phyloP scores from a whole-genome alignment of 176 grass and related monocot species.

The Alopecurus myosuroides region DNA sequence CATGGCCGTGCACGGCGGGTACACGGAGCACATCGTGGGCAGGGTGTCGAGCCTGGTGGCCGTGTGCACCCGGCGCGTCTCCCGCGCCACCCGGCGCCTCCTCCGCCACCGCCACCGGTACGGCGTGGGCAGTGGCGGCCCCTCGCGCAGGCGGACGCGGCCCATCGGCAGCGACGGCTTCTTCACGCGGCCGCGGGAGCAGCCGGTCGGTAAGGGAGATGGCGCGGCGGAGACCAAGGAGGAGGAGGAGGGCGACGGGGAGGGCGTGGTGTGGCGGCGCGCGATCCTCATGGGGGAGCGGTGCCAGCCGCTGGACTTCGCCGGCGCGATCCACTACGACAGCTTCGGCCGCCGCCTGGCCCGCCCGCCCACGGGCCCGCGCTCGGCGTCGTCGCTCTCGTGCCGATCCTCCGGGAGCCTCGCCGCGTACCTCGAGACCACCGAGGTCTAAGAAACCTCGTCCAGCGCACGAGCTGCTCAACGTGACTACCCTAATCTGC shows the following conservation, averaged over 20 bases:
- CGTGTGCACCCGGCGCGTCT: constrained; percentile 27
- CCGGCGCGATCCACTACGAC: constrained; percentile 67
- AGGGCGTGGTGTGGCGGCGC: constrained; percentile 18
- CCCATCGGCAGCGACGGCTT: neutral
- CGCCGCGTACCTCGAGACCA: constrained; percentile 6
- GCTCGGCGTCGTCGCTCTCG: constrained; percentile 16
- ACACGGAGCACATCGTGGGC: constrained; percentile 13
- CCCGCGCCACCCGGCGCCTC: constrained; percentile 43
- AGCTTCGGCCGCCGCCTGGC: constrained; percentile 43
- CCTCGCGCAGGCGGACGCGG: neutral
- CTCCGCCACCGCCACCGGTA: constrained; percentile 4
- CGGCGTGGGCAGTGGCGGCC: neutral
- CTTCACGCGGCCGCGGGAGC: neutral
- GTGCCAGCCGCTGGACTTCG: constrained; percentile 70
- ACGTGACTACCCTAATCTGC: neutral
- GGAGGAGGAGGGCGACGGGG: neutral
- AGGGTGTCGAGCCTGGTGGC: constrained; percentile 15
- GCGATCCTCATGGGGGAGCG: constrained; percentile 58
- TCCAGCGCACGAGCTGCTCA: neutral
- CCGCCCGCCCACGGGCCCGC: constrained; percentile 4
- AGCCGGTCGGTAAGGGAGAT: neutral
- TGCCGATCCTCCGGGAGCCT: constrained; percentile 7
- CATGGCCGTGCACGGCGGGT: constrained; percentile 28
- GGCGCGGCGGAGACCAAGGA: neutral
- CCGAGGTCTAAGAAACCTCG: neutral